phyloP scores from a whole-genome alignment of 768 basidiomycete species.

The Daedaleopsis sinensis region DNA sequence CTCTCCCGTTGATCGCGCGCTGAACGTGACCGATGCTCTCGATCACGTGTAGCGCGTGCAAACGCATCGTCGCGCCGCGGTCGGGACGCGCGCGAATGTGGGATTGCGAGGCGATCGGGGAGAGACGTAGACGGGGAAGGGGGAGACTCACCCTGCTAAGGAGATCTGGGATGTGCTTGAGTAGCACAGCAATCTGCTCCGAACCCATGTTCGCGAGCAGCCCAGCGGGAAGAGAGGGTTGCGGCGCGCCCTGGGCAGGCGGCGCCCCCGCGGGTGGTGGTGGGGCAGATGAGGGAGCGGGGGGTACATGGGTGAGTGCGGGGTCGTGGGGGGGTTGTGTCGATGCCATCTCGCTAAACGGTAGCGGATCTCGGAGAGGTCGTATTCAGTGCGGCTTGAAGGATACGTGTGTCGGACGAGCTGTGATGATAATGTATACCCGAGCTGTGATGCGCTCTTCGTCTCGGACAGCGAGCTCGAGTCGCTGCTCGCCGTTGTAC shows the following conservation, averaged over 20 bases:
- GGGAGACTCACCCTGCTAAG: constrained; percentile 49
- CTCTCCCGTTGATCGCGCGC: constrained; percentile 11
- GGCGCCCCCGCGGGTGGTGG: constrained; percentile 16
- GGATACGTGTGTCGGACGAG: neutral
- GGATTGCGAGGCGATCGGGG: too few species aligned
- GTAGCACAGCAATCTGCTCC: constrained; percentile 59
- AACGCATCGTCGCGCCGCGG: constrained; percentile 14
- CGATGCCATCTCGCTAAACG: constrained; percentile 20
- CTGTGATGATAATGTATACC: neutral
- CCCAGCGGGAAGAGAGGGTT: constrained; percentile 6
- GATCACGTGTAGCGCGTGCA: constrained; percentile 27
- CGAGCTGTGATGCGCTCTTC: neutral
- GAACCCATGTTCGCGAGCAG: constrained; percentile 43
- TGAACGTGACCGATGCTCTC: constrained; percentile 26
- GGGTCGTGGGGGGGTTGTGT: constrained; percentile 27
- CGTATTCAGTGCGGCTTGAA: neutral
- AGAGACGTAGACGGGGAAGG: neutral
- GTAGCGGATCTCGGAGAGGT: neutral
- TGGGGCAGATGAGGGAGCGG: constrained; percentile 13
- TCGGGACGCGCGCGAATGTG: too few species aligned
- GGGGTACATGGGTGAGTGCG: constrained; percentile 13
- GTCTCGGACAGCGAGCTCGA: constrained; percentile 9
- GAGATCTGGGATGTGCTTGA: constrained; percentile 57
- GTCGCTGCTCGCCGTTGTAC: constrained; percentile 18
- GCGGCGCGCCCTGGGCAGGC: neutral